Evolutionary conservation across 1,284 basidiomycete genomes (phyloP).

Genomic region (Ustilago crameri): DNA sequence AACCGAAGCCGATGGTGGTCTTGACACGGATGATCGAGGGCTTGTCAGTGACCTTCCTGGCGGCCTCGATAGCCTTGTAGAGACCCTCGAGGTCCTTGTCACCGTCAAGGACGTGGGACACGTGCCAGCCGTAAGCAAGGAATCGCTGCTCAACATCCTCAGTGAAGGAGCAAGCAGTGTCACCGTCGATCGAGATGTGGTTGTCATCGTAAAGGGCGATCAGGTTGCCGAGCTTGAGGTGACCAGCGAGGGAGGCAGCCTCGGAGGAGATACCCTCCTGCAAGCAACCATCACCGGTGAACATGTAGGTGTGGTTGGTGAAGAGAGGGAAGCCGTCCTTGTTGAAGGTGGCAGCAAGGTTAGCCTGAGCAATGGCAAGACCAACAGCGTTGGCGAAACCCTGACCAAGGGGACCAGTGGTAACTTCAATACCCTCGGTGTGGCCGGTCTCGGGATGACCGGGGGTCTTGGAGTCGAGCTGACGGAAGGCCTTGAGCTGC

Average conservation of each 20-base stretch:
- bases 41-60: constrained; percentile 80
- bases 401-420: constrained; percentile 94
- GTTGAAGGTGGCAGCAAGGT: constrained; percentile 89
- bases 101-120: constrained; percentile 83
- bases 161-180: constrained; percentile 91
- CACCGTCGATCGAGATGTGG: constrained; percentile 94
- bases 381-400: constrained; percentile 88
- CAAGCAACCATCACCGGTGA: constrained; percentile 92
- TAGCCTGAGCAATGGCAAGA: constrained; percentile 90
- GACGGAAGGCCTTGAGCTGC: constrained; percentile 77
- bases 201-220: constrained; percentile 73
- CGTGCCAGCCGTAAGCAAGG: constrained; percentile 91
- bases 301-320: constrained; percentile 89
- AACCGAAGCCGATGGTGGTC: constrained; percentile 94
- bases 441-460: constrained; percentile 90
- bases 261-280: constrained; percentile 94
- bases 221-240: constrained; percentile 90
- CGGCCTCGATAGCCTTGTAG: constrained; percentile 81
- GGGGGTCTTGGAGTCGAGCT: constrained; percentile 77
- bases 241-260: constrained; percentile 88
- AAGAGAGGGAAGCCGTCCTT: constrained; percentile 84
- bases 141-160: constrained; percentile 91
- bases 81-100: constrained; percentile 86
- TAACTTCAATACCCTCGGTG: constrained; percentile 88
- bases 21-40: constrained; percentile 86